Base-by-base conservation (phyloP, 1,284 basidiomycete genomes). In the Ustilago tritici region DNA sequence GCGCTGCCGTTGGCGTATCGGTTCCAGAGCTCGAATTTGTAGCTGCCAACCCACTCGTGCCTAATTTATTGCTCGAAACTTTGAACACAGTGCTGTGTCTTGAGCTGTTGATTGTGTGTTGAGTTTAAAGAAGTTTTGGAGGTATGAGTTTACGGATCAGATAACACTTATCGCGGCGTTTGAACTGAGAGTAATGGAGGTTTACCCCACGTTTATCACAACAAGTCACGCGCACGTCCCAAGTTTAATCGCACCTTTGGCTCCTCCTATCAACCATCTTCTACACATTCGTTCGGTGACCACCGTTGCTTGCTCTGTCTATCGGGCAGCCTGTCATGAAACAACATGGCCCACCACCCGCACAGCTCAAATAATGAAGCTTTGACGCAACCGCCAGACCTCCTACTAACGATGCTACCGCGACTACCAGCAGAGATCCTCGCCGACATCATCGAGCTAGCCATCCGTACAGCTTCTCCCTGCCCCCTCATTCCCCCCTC, bases 1-100 rank as follows among this genome's bases (percentile, higher is more conserved):
- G 84, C 84, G 4, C 56, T 83, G 56, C 84, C 84, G 9, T 64
- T 85, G 23, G 77, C 82, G 36, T 82, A 85, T 53, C 74, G 82
- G 14, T 74, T 85, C 36, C 83, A 85, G 68, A 81, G 76, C 56
- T 64, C 72, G 28, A 69, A 78, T 28, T 63, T 70, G 55, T 80
- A 72, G 52, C n/a, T 19, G 11, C 43, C 23, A 28, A 28, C 3
- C 14, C 40, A 14, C 14, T n/a, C 7, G 14, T 17, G 7, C 40
- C 14, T 38, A 38, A 10, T 14, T 38, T 38, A 38, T 38, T 38
- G 36, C 36, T 9, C 9, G 10, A 38, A 38, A 38, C 23, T 38
- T 38, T 14, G 36, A 38, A 38, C 36, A 3, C 9, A 14, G 9
- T 38, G 36, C 36, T 38, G 36, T 38, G 36, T 38, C 12, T 38